Base-by-base conservation (phyloP, 2,329 filamentous ascomycete genomes). In the Clarireedia sp. region DNA sequence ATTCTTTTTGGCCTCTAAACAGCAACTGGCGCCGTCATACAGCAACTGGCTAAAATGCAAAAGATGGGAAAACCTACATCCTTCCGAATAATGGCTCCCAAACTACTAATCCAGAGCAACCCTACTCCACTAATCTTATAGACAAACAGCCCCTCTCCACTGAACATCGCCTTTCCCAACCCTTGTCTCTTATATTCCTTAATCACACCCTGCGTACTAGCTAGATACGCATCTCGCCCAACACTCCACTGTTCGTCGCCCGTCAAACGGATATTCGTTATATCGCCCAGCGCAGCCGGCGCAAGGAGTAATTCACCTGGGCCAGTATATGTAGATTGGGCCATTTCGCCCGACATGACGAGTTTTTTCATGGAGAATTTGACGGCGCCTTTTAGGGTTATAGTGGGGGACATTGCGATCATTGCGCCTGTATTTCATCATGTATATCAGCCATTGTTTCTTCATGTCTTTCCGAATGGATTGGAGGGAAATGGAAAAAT, bases 81-180 rank as follows among this genome's bases (percentile, higher is more conserved):
- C 74, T 97, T 97, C 66, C 87, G 81, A 59, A 97, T 89, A 59
- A 99, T 96, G 5, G 94, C 94, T 6, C 94, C 94, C 65, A 99
- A 94, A 66, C 89, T 95, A 8, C 89, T 88, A 47, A 96, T 78
- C 89, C 92, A 99, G 41, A 96, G 68, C 37, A 97, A 74, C 0
- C 94, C 94, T 6, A 77, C 80, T 0, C 92, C 92, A 14, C 77
- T 81, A 9, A 97, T 86, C 70, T 89, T 91, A 71, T 95, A 95
- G 10, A 96, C 83, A 71, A 90, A 97, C 26, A 96, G 68, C 0
- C 94, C 94, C 70, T 97, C 94, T 0, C 94, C 94, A 19, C 85
- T 90, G 70, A 99, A 97, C 71, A 97, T 88, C 19, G 89, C 90
- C 70, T 97, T 97, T 57, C 86, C 81, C 21, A 99, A 73, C 0